A percentile compares a stretch with the other conserved stretches of the same genome.
phyloP scores from a whole-genome alignment of 306 rosid genomes.

The Lotus japonicus region DNA sequence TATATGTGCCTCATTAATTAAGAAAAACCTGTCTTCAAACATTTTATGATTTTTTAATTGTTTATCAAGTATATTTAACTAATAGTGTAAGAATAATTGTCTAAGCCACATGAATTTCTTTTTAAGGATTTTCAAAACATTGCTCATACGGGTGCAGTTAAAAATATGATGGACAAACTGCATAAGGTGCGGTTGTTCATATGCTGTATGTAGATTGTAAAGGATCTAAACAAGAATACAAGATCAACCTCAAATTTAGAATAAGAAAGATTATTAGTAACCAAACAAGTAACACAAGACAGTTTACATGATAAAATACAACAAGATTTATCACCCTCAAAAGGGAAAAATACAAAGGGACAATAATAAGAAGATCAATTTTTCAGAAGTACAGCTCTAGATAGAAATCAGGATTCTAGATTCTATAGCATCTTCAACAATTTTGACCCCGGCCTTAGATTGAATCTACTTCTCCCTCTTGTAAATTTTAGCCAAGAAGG shows the following conservation, averaged over 20 bases:
- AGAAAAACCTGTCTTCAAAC: too few relatives aligned
- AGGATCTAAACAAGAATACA: too few relatives aligned
- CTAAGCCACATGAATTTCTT: too few relatives aligned
- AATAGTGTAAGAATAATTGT: too few relatives aligned
- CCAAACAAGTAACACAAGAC: neutral
- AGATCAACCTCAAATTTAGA: neutral
- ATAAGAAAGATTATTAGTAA: neutral
- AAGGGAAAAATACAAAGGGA: neutral
- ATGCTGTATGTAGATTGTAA: too few relatives aligned
- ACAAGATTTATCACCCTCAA: neutral
- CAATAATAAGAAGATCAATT: slow-evolving; percentile 9
- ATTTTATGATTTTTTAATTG: too few relatives aligned
- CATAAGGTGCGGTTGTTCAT: too few relatives aligned
- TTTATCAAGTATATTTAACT: too few relatives aligned
- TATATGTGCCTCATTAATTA: too few relatives aligned
- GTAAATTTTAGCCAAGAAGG: slow-evolving; percentile 86
- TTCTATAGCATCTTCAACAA: slow-evolving; percentile 17
- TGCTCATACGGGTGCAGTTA: too few relatives aligned
- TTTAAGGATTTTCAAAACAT: too few relatives aligned
- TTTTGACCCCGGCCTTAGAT: neutral
- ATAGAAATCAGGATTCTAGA: slow-evolving; percentile 9
- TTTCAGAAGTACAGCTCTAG: neutral
- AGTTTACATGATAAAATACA: slow-evolving; percentile 22
- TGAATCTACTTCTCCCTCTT: slow-evolving; percentile 89
- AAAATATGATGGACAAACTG: too few relatives aligned